Evolutionary conservation across 2,329 filamentous ascomycete genomes (phyloP).

Genomic region (Ophiocordyceps australis): DNA sequence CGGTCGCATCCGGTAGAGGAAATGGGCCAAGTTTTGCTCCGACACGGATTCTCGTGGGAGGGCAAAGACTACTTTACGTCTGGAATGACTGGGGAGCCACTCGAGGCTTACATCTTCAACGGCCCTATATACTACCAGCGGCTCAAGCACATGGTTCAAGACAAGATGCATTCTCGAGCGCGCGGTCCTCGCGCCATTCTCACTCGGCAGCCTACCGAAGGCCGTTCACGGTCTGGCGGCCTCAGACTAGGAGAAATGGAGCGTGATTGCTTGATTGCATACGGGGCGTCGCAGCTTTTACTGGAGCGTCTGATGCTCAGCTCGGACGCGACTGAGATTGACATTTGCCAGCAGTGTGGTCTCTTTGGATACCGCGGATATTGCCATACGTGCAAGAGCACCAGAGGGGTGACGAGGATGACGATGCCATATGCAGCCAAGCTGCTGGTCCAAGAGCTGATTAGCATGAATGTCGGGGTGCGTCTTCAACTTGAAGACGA

Average conservation of each 20-base stretch:
- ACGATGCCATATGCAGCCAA: constrained; percentile 96
- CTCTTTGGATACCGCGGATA: constrained; percentile 92
- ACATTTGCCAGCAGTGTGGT: constrained; percentile 86
- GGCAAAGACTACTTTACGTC: constrained; percentile 95
- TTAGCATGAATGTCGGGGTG: constrained; percentile 98
- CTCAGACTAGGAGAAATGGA: constrained; percentile 96
- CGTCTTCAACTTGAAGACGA: constrained; percentile 82
- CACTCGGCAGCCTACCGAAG: constrained; percentile 90
- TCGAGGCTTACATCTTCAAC: constrained; percentile 95
- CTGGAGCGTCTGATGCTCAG: constrained; percentile 89
- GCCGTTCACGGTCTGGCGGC: constrained; percentile 81
- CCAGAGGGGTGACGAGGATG: constrained; percentile 73
- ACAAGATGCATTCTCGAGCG: constrained; percentile 96
- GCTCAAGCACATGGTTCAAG: constrained; percentile 98
- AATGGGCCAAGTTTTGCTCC: constrained; percentile 71
- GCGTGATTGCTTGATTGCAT: constrained; percentile 92
- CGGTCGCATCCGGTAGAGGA: constrained; percentile 69
- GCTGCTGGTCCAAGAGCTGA: constrained; percentile 83
- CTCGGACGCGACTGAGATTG: constrained; percentile 76
- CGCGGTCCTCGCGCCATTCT: constrained; percentile 81
- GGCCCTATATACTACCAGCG: constrained; percentile 99
- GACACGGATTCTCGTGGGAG: constrained; percentile 86
- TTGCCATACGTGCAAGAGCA: constrained; percentile 84
- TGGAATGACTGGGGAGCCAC: constrained; percentile 82
- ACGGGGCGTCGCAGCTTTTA: constrained; percentile 82